phyloP scores from a whole-genome alignment of 495 filamentous ascomycete genomes.

The Glonium stellatum region DNA sequence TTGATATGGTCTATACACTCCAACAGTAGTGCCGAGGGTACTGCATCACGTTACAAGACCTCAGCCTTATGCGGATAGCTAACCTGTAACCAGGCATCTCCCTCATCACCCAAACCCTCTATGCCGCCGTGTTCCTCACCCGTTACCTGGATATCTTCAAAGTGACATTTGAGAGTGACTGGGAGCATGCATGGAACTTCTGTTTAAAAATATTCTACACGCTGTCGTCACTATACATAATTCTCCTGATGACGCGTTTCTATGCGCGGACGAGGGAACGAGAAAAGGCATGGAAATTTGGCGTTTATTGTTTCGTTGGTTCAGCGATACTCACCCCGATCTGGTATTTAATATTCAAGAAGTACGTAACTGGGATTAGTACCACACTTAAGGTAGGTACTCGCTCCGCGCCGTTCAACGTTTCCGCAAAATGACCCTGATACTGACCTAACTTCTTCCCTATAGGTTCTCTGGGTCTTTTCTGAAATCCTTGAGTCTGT shows the following conservation, averaged over 20 bases:
- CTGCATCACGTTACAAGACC: background rate
- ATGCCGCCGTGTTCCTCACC: slow-evolving; percentile 75
- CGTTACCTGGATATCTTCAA: slow-evolving; percentile 81
- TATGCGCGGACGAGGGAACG: slow-evolving; percentile 82
- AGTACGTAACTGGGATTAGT: slow-evolving; percentile 25
- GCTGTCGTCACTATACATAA: slow-evolving; percentile 73
- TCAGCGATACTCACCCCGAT: slow-evolving; percentile 58
- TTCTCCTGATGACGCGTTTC: slow-evolving; percentile 77
- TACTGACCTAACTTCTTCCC: background rate
- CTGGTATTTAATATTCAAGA: slow-evolving; percentile 55
- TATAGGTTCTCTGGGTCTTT: slow-evolving; percentile 71
- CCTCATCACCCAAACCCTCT: slow-evolving; percentile 88
- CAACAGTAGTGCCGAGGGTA: slow-evolving; percentile 83
- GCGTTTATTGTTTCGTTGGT: slow-evolving; percentile 54
- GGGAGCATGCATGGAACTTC: slow-evolving; percentile 51
- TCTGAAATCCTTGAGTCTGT: slow-evolving; percentile 86
- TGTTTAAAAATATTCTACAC: slow-evolving; percentile 85
- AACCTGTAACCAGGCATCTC: slow-evolving; percentile 59
- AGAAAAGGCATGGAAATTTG: slow-evolving; percentile 86
- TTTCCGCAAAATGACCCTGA: background rate
- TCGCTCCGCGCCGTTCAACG: background rate
- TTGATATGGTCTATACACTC: slow-evolving; percentile 86
- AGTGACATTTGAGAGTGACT: slow-evolving; percentile 19
- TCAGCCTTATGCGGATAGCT: slow-evolving; percentile 14
- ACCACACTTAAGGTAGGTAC: slow-evolving; percentile 49